These are phyloP conservation scores for Cytospora piceicola DNA, from an alignment of 2,329 filamentous ascomycete genomes.

Conservation along the genomic window DNA sequence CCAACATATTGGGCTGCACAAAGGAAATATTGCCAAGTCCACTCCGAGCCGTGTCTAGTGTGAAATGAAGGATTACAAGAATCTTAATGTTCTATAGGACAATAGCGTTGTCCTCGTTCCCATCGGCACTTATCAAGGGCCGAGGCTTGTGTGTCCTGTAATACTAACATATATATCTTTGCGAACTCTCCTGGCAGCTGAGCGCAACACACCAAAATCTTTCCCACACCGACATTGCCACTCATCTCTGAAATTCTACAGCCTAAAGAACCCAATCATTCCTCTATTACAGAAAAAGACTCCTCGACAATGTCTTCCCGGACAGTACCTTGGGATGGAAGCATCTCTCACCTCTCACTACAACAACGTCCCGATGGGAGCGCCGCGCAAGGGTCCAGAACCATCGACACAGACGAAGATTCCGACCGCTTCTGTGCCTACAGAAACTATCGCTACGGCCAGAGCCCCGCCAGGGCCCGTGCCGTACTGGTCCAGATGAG, in stretches of 20 bases:
- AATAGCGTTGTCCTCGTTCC: not conserved
- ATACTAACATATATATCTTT: not conserved
- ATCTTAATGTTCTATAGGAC: not conserved
- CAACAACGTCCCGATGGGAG: not conserved
- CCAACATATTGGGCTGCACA: not conserved
- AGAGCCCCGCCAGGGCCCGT: not conserved
- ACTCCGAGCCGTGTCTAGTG: not conserved
- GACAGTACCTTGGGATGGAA: not conserved
- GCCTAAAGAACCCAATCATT: not conserved
- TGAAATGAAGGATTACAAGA: not conserved
- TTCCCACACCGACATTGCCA: not conserved
- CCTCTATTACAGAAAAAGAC: not conserved
- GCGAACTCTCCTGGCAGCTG: not conserved
- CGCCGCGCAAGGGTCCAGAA: not conserved
- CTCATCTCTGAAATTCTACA: not conserved
- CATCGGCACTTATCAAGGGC: not conserved
- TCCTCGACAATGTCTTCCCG: not conserved
- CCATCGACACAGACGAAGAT: not conserved
- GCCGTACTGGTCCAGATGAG: not conserved
- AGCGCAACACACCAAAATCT: not conserved
- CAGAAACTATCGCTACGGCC: not conserved
- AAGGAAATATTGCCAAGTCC: not conserved
- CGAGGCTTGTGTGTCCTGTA: not conserved
- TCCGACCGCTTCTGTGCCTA: not conserved
- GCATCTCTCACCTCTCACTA: not conserved